phyloP scores from a whole-genome alignment of 345 rosid species.

The Brassica incana region DNA sequence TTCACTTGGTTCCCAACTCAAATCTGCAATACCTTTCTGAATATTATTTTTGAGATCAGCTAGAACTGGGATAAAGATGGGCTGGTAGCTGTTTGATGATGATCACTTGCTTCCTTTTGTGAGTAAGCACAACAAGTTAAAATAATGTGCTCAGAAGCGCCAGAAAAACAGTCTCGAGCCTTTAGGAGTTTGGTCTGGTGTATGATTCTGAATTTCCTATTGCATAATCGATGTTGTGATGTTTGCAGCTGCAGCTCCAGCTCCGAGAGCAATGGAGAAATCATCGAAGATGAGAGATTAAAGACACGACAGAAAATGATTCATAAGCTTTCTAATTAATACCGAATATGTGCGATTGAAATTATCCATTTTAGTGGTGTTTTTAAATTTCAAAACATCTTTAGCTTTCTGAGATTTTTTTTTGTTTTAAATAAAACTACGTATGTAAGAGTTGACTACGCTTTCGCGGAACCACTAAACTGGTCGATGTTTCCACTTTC shows the following conservation, averaged over 20 bases:
- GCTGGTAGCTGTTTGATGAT: background rate
- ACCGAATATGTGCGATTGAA: constrained; percentile 23
- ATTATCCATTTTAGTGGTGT: constrained; percentile 26
- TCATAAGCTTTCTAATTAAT: background rate
- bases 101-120: no score
- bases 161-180: background rate
- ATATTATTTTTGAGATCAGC: background rate
- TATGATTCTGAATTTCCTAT: background rate
- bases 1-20: background rate
- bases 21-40: background rate
- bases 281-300: constrained; percentile 35
- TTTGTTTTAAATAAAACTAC: no score
- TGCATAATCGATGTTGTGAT: background rate
- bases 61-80: background rate
- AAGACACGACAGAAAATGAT: background rate
- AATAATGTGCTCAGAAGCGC: no score
- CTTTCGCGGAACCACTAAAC: no score
- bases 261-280: constrained; percentile 38
- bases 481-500: no score
- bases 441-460: no score
- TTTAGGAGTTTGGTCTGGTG: background rate
- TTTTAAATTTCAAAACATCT: constrained; percentile 20
- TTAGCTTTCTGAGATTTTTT: constrained; percentile 17
- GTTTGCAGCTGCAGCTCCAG: constrained; percentile 39
- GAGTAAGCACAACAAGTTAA: no score